Base-by-base conservation (phyloP, 371 early-diverging fungal genomes). In the Capillidium heterosporum region DNA sequence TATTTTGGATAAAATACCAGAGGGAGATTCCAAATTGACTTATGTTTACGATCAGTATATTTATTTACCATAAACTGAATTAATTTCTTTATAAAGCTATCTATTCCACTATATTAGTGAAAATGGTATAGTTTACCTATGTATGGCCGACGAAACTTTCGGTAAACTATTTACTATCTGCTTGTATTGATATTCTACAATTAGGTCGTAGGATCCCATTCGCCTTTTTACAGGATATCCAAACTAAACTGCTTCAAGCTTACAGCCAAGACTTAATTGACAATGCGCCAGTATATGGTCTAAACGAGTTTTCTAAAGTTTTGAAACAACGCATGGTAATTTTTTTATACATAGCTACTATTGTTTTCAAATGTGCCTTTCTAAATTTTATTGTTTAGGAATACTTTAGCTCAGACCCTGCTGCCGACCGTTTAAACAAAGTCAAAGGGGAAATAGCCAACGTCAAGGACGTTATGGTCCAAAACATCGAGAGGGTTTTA, bases 381-480 rank as follows among this genome's bases (percentile, higher is more conserved):
- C 17, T 17, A 58, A 26, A 8, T 44, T 26, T 31, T 11, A 28
- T 21, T 26, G 11, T 42, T 11, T 60, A 82, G 82, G 81, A 84
- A 58, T 81, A 78, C 56, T 89, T 74, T 63, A 84, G 84, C 17
- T 74, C 74, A 24, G 79, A 79, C 64, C 82, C 83, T 21, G 67
- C 72, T 32, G 80, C 81, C 2, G 91, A 91, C 69, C 71, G 75
- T 50, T 72, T 89, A 59, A 76, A 81, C 41, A 84, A 87, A 65
- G 88, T 87, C 0, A 85, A 86, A 58, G 85, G 85, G 21, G 89
- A 91, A 68, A 88, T 94, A 60, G 85, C 87, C 54, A 87, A 87
- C 63, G 92, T 91, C 57, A 87, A 86, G 67, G 90, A 89, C 71
- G 88, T 91, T 28, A 91, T 91, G 91, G 87, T 87, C 10, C 81